Conservation (phyloP, 2,329 filamentous ascomycete species). For the Tolypocladium tundrense region DNA sequence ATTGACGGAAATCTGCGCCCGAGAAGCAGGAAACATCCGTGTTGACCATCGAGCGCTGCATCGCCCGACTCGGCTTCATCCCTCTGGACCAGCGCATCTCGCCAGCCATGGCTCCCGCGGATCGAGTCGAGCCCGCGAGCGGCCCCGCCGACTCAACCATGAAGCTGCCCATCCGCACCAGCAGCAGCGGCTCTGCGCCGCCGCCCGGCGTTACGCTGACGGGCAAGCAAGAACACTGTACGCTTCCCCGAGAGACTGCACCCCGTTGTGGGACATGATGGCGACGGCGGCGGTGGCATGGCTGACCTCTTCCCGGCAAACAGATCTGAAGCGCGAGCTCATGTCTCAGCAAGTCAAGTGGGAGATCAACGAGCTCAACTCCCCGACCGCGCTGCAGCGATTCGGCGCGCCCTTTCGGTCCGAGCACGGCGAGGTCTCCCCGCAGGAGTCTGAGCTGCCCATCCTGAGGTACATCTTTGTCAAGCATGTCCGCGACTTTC, state of each 20-base stretch:
- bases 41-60: not conserved
- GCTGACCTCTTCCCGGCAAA: conserved; percentile 9
- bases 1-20: not conserved
- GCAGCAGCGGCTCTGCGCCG: conserved; percentile 18
- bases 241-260: conserved; percentile 16
- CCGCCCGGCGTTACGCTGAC: conserved; percentile 51
- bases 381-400: conserved; percentile 83
- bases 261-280: not conserved
- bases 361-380: conserved; percentile 89
- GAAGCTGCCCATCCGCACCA: conserved; percentile 19
- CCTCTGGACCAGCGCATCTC: not conserved
- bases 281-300: not conserved
- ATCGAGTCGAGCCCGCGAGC: conserved; percentile 13
- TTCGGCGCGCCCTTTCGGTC: conserved; percentile 95
- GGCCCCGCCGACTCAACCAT: conserved; percentile 9
- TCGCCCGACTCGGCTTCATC: not conserved
- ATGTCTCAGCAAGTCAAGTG: conserved; percentile 79
- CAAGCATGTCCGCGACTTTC: conserved; percentile 94
- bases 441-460: conserved; percentile 86
- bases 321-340: conserved; percentile 93
- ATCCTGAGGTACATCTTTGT: conserved; percentile 96
- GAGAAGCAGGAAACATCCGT: not conserved
- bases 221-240: conserved; percentile 97
- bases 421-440: conserved; percentile 83
- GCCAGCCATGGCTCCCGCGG: conserved; percentile 16